Conservation (phyloP, 2,329 filamentous ascomycete genomes). For the Penicillium sumatraense region DNA sequence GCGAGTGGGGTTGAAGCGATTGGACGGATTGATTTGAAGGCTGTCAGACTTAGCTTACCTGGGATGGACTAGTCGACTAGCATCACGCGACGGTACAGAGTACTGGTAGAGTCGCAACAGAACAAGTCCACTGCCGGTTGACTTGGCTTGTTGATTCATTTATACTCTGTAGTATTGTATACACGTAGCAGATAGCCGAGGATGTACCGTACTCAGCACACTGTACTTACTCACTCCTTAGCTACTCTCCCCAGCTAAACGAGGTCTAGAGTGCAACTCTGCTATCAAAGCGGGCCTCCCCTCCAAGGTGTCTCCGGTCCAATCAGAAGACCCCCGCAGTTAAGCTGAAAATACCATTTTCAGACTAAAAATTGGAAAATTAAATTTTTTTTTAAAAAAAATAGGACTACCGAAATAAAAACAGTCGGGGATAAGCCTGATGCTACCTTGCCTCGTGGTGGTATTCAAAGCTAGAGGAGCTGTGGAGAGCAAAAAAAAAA, state of each 20-base stretch:
- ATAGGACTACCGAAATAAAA: neutral
- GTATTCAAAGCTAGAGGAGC: conserved; percentile 7
- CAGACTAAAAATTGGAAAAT: neutral
- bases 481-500: neutral
- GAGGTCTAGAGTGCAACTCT: conserved; percentile 22
- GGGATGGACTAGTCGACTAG: too few species aligned
- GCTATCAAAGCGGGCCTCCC: conserved; percentile 22
- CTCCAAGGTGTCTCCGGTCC: neutral
- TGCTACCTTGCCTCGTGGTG: conserved; percentile 27
- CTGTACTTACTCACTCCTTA: too few species aligned
- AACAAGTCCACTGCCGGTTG: too few species aligned
- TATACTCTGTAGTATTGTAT: neutral
- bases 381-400: neutral
- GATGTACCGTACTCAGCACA: too few species aligned
- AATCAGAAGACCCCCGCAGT: conserved; percentile 7
- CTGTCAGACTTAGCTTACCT: too few species aligned
- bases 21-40: too few species aligned
- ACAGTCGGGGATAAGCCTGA: conserved; percentile 4
- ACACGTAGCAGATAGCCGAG: too few species aligned
- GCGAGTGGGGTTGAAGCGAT: too few species aligned
- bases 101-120: neutral
- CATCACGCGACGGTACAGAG: neutral
- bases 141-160: too few species aligned
- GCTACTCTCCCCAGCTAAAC: neutral
- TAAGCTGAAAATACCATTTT: neutral